Conservation (phyloP, 2,329 filamentous ascomycete genomes). For the Ascochyta viciae-villosae region DNA sequence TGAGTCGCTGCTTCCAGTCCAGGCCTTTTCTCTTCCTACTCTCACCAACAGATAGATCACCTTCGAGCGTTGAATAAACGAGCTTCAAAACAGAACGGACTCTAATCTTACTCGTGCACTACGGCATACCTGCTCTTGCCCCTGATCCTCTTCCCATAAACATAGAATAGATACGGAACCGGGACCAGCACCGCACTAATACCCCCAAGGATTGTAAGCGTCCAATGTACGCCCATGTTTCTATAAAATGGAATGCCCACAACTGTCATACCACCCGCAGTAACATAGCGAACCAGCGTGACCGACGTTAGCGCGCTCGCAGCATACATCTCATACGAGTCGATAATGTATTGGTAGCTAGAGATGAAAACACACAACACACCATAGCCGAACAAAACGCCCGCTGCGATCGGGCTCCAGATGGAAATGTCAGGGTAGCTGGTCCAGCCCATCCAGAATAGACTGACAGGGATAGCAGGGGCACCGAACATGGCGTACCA, state of each 20-base stretch:
- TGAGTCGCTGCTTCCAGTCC: too few relatives aligned
- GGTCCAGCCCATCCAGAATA: slow-evolving; percentile 68
- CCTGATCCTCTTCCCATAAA: slow-evolving; percentile 45
- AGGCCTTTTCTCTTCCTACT: too few relatives aligned
- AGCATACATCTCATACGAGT: slow-evolving; percentile 62
- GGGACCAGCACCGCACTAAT: slow-evolving; percentile 45
- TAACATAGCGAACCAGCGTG: slow-evolving; percentile 51
- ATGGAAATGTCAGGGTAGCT: slow-evolving; percentile 35
- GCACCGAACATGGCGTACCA: slow-evolving; percentile 62
- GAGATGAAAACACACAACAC: slow-evolving; percentile 50
- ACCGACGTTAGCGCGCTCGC: slow-evolving; percentile 56
- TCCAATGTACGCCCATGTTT: slow-evolving; percentile 47
- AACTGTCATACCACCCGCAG: slow-evolving; percentile 51
- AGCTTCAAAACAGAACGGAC: too few relatives aligned
- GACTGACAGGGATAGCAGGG: slow-evolving; percentile 57
- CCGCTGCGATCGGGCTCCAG: slow-evolving; percentile 7
- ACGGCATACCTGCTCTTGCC: slow-evolving; percentile 9
- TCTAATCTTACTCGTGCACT: background rate
- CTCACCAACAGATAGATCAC: too few relatives aligned
- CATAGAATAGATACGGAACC: slow-evolving; percentile 54
- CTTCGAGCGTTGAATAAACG: too few relatives aligned
- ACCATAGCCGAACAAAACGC: slow-evolving; percentile 15
- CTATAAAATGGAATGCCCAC: slow-evolving; percentile 50
- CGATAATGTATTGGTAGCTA: slow-evolving; percentile 65
- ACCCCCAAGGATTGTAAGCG: slow-evolving; percentile 42